Evolutionary conservation across 768 basidiomycete species (phyloP).

Genomic region (Tricholoma sp.): DNA sequence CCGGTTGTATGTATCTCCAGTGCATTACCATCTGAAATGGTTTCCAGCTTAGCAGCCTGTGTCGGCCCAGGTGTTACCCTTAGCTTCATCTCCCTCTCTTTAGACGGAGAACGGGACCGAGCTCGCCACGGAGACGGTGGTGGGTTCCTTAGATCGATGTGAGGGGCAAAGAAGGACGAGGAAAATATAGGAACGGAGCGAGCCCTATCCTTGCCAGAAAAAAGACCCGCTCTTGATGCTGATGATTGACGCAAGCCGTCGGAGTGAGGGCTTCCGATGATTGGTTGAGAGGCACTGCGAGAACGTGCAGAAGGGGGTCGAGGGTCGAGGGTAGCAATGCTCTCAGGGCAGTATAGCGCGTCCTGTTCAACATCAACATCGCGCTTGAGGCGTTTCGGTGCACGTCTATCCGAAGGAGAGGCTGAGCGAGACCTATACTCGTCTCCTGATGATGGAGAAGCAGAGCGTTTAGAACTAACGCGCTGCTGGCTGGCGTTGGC

Average conservation of each 20-base stretch:
- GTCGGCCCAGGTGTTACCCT: slow-evolving; percentile 21
- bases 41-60: slow-evolving; percentile 9
- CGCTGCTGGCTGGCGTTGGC: background rate
- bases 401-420: slow-evolving; percentile 24
- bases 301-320: slow-evolving; percentile 19
- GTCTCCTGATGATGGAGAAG: slow-evolving; percentile 29
- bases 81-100: slow-evolving; percentile 29
- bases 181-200: slow-evolving; percentile 43
- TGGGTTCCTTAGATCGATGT: slow-evolving; percentile 39
- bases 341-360: slow-evolving; percentile 11
- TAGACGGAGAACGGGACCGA: slow-evolving; percentile 40
- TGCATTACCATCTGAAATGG: slow-evolving; percentile 17
- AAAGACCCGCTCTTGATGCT: slow-evolving; percentile 10
- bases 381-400: slow-evolving; percentile 32
- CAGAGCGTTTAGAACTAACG: slow-evolving; percentile 32
- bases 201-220: slow-evolving; percentile 30
- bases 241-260: slow-evolving; percentile 16
- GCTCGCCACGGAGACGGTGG: slow-evolving; percentile 35
- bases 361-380: slow-evolving; percentile 14
- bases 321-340: slow-evolving; percentile 8
- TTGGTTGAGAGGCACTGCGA: slow-evolving; percentile 33
- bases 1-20: slow-evolving; percentile 14
- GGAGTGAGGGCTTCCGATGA: slow-evolving; percentile 8
- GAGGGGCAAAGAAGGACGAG: slow-evolving; percentile 22
- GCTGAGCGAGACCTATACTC: slow-evolving; percentile 21